Conservation (phyloP, 345 rosid genomes). For the Psidium friedrichsthalianum region DNA sequence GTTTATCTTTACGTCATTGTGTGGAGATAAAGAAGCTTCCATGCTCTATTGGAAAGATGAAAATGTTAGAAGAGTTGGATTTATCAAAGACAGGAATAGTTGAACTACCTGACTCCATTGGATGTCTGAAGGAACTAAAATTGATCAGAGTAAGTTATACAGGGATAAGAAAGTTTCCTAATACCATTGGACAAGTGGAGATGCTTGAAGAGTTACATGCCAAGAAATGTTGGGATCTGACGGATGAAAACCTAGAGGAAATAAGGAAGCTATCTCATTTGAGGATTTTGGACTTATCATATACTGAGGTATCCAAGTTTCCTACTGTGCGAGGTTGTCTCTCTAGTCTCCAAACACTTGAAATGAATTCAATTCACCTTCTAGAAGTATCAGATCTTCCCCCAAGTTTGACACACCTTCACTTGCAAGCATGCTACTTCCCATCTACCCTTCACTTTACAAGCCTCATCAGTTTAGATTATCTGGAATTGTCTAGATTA, state of each 20-base stretch:
- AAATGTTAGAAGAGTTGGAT: not conserved
- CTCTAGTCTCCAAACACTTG: not conserved
- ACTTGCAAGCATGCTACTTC: not conserved
- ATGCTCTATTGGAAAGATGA: not conserved
- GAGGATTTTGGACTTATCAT: not conserved
- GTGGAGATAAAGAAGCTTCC: not conserved
- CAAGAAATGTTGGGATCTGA: not conserved
- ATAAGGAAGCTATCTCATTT: not conserved
- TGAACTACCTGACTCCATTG: not conserved
- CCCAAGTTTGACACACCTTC: not conserved
- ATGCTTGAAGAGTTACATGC: not conserved
- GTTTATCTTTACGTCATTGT: not conserved
- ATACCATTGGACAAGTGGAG: rapidly evolving
- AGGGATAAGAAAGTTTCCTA: not conserved
- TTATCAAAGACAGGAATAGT: not conserved
- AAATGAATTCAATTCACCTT: not conserved
- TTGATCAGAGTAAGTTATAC: not conserved
- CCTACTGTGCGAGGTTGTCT: rapidly evolving
- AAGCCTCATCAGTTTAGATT: not conserved
- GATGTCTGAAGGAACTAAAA: not conserved
- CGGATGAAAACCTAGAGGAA: not conserved
- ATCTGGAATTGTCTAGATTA: not conserved
- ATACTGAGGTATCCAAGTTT: rapidly evolving
- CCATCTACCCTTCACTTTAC: not conserved
- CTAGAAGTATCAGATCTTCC: not conserved